phyloP scores from a whole-genome alignment of 176 grass and related monocot species.

The Carex myosuroides region DNA sequence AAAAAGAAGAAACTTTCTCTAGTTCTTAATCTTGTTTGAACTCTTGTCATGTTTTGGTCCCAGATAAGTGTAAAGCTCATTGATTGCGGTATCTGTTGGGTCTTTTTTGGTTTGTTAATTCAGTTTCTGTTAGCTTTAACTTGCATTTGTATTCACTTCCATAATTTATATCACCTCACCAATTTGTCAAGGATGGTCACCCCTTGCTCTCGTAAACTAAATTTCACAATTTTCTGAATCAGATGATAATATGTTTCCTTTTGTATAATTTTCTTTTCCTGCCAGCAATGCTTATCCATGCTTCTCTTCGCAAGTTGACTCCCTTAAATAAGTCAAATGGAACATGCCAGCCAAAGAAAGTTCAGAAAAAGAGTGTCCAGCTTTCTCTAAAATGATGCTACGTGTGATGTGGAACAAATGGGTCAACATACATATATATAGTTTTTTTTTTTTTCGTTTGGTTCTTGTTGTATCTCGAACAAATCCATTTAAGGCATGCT shows the following conservation, averaged over 20 bases:
- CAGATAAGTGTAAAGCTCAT: not conserved
- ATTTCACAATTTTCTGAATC: not conserved
- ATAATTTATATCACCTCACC: not conserved
- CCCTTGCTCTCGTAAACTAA: not conserved
- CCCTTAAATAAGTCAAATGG: constrained; percentile 48
- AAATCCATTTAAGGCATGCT: not conserved
- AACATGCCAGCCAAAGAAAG: constrained; percentile 30
- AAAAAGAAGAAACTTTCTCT: not conserved
- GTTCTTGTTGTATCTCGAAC: not conserved
- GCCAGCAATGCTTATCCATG: constrained; percentile 75
- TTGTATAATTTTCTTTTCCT: constrained; percentile 22
- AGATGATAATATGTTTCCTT: not conserved
- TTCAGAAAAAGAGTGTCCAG: constrained; percentile 32
- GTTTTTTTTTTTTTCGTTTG: not conserved
- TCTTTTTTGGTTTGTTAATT: not conserved
- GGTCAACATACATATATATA: not conserved
- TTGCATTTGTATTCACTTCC: not conserved
- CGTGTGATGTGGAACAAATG: not conserved
- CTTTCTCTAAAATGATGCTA: constrained; percentile 4
- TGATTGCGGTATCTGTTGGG: not conserved
- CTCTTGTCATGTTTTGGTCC: not conserved
- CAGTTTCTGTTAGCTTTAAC: not conserved
- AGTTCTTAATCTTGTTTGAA: not conserved
- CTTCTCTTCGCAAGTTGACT: constrained; percentile 77
- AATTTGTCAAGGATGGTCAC: not conserved